Conservation (phyloP, 345 rosid genomes). For the Laguncularia racemosa region DNA sequence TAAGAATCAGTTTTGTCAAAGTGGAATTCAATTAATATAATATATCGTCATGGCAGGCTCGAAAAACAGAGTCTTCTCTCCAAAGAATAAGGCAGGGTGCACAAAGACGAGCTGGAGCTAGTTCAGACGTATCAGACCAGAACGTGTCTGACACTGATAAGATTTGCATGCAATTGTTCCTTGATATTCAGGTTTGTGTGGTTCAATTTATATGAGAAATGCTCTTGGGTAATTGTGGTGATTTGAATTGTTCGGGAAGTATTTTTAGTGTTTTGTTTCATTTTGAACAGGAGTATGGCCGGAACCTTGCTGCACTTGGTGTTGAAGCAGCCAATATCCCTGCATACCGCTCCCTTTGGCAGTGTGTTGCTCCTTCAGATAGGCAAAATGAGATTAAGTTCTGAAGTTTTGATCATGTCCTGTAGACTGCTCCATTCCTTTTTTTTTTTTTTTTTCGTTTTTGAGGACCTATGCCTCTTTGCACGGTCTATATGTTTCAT, state of each 20-base stretch:
- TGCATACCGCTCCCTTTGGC: slow-evolving; percentile 78
- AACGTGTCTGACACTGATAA: slow-evolving; percentile 82
- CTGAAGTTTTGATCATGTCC: slow-evolving; percentile 12
- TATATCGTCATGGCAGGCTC: slow-evolving; percentile 47
- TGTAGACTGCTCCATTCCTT: slow-evolving; percentile 5
- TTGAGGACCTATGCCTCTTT: no score
- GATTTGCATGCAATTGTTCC: slow-evolving; percentile 89
- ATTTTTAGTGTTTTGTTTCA: neutral
- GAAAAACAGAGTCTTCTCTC: slow-evolving; percentile 79
- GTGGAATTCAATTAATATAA: neutral
- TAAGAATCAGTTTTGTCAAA: neutral
- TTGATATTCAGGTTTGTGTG: slow-evolving; percentile 78
- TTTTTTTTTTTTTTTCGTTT: neutral
- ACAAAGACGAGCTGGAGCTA: slow-evolving; percentile 84
- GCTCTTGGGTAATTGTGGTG: neutral
- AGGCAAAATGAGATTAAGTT: slow-evolving; percentile 40
- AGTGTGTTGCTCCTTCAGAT: slow-evolving; percentile 81
- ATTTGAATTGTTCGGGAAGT: neutral
- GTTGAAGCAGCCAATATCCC: slow-evolving; percentile 60
- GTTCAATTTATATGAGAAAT: neutral
- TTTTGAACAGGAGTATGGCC: slow-evolving; percentile 69
- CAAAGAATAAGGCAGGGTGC: slow-evolving; percentile 89
- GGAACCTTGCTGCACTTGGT: slow-evolving; percentile 59
- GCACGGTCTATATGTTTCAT: no score
- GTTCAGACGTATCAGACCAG: slow-evolving; percentile 70